Conservation (phyloP, 306 rosid species). For the Acacia confusa region DNA sequence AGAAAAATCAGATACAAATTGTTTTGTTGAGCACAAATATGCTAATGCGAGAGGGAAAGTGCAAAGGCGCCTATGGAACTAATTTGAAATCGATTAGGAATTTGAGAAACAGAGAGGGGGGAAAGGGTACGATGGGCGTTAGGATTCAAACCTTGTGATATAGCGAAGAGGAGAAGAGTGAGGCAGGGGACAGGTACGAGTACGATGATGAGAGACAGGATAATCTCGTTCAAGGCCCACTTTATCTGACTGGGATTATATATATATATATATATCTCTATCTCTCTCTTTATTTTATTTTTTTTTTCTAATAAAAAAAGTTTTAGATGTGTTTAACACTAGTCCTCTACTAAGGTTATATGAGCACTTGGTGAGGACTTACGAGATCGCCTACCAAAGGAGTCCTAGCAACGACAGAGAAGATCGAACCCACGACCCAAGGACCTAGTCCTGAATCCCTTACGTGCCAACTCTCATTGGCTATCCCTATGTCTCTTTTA, state of each 20-base stretch:
- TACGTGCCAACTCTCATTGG: no score
- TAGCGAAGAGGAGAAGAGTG: not conserved
- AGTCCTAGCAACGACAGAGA: no score
- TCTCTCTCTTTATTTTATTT: no score
- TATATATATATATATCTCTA: not conserved
- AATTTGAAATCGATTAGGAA: not conserved
- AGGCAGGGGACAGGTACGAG: conserved; percentile 12
- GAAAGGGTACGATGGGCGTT: not conserved
- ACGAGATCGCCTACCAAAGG: no score
- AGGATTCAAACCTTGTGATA: conserved; percentile 1
- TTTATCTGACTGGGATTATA: not conserved
- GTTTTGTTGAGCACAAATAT: not conserved
- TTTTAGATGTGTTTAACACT: no score
- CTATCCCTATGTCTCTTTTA: no score
- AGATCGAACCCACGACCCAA: no score
- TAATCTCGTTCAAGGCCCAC: not conserved
- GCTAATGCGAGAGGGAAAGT: not conserved
- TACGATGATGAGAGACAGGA: conserved; percentile 1
- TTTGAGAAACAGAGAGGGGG: not conserved
- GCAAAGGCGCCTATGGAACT: not conserved
- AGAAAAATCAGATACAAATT: not conserved
- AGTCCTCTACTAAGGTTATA: no score
- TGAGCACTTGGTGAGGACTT: no score
- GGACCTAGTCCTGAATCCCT: no score
- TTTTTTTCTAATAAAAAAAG: no score